Evolutionary conservation across 108 stramenopile species (phyloP).

Genomic region (Fragilariopsis cylindrus): DNA sequence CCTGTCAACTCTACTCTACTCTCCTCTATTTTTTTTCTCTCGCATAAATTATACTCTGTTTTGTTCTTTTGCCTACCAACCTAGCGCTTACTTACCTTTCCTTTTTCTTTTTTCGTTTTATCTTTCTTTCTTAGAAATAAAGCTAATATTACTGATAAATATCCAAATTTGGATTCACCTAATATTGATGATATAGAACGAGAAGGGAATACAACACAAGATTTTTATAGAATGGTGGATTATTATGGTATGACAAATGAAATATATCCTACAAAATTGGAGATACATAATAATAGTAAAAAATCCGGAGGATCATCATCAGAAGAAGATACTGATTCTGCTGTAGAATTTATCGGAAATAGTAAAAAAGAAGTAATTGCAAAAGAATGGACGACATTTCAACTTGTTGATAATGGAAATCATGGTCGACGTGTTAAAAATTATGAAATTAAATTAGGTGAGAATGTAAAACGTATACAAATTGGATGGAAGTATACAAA

Average conservation of each 20-base stretch:
- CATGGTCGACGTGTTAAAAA: background rate
- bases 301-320: background rate
- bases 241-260: conserved; percentile 56
- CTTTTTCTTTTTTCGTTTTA: background rate
- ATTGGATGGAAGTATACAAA: background rate
- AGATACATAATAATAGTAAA: no score
- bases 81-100: no score
- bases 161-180: background rate
- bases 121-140: background rate
- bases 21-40: no score
- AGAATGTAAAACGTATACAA: background rate
- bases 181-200: conserved; percentile 23
- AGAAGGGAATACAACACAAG: conserved; percentile 15
- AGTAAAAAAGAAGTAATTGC: background rate
- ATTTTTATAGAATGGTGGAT: conserved; percentile 62
- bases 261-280: conserved; percentile 36
- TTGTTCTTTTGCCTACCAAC: no score
- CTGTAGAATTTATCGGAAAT: background rate
- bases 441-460: background rate
- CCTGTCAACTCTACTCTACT: no score
- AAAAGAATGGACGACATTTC: background rate
- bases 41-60: no score
- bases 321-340: background rate
- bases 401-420: background rate
- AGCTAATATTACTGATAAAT: background rate